Base-by-base conservation (phyloP, 176 grass and related monocot genomes). In the Carex parvula region DNA sequence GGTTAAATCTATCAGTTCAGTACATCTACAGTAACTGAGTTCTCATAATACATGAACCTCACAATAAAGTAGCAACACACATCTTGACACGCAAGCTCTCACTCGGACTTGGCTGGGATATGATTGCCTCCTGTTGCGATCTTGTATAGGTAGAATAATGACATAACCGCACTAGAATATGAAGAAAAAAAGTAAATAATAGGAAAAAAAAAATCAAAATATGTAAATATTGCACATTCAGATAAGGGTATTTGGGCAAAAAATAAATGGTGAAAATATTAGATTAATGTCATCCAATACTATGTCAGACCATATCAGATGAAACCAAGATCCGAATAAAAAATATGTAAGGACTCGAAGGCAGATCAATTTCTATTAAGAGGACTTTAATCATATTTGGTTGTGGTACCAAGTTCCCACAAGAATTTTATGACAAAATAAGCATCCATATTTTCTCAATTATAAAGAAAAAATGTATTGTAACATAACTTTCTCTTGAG, bases 61-160 rank as follows among this genome's bases (percentile, higher is more conserved):
- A 82, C 20, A 82, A 8, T 67, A 65, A 67, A 68, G 3, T 60
- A 64, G 2, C 15, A 63, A 46, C 17, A 16, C 50, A 66, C 20
- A 53, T 32, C 20, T 52, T 67, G 68, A 24, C 14, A 3, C 21
- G 5, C 13, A 15, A 0, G 12, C 35, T 41, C 79, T 90, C 84
- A 98, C 70, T 94, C 92, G 73, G 90, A 84, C 86, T 98, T 98
- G 7, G 84, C 67, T 48, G 89, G 85, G 53, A 98, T 89, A 81
- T 95, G 95, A 80, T 98, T 98, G 26, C 92, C 96, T 5, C 96
- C 96, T 0, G 80, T 95, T 52, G 91, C 88, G 78, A 92, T 90
- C 87, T 98, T 98, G 88, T 95, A 95, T 16, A 95, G 69, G 83
- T 95, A 98, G 80, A 98, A 93, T 0, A 54, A 22, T 3, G 86